Base-by-base conservation (phyloP, 208 protist species). In the Leishmania tropica region DNA sequence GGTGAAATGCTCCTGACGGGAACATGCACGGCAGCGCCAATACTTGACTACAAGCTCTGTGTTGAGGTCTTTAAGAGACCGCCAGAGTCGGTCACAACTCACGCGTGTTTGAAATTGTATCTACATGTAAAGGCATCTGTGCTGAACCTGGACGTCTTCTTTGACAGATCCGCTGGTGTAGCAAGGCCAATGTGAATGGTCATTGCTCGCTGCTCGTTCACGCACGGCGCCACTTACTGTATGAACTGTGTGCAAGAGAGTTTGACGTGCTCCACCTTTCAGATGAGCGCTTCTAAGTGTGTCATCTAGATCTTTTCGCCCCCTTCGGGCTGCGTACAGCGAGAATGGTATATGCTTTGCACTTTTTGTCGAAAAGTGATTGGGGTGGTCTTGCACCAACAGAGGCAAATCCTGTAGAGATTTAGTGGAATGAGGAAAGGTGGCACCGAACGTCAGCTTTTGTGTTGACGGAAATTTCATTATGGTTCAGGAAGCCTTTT, bases 41-140 rank as follows among this genome's bases (percentile, higher is more conserved):
- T 78, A 19, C 40, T 53, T 19, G 35, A 70, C 0, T 81, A 65
- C 64, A 87, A 78, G 37, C 35, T 47, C 28, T 79, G 60, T 6
- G 83, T 80, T 11, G 81, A 84, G 5, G 75, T 48, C 28, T 85
- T 83, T 21, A 83, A 78, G 13, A 89, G 75, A 17, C 62, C 76
- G 8, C 82, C 79, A 11, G 86, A 83, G 67, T 84, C 65, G 10
- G 47, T 58, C 11, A 79, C 78, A 37, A 79, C 79, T 56, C 62
- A 79, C 2, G 78, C 75, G 24, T 84, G 80, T 47, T 80, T 81
- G 51, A 81, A 87, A 70, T 87, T 75, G 15, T 67, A 62, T 1
- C 81, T 76, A 15, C 77, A 74, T 0, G 58, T 78, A 37, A 85
- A 81, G 19, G 58, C 79, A 0, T 72, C 60, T 13, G 65, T 40